A percentile compares a stretch with the other conserved stretches of the same genome.
phyloP scores from a whole-genome alignment of 345 rosid genomes.

The Toxicodendron radicans region DNA sequence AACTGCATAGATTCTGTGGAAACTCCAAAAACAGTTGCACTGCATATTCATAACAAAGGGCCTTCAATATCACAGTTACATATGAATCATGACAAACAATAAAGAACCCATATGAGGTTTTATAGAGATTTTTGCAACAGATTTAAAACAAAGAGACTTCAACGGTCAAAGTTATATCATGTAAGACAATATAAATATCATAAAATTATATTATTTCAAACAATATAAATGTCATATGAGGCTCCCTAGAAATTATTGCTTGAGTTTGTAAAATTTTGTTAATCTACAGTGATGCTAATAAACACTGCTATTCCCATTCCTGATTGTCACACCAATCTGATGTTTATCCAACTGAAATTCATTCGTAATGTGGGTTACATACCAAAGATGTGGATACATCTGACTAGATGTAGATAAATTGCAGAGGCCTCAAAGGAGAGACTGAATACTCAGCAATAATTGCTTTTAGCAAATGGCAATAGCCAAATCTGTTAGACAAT shows the following conservation, averaged over 20 bases:
- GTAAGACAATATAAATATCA: neutral
- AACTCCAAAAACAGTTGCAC: constrained; percentile 91
- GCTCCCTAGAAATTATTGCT: no score
- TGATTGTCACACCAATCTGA: neutral
- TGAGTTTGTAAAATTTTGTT: neutral
- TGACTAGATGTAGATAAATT: neutral
- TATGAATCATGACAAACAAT: no score
- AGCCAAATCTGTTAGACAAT: constrained; percentile 2
- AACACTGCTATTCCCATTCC: neutral
- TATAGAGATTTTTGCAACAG: no score
- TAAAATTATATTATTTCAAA: no score
- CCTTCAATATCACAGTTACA: neutral
- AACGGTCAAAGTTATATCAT: neutral
- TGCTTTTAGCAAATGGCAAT: neutral
- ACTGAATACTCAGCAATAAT: neutral
- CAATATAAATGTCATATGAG: no score
- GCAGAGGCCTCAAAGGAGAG: neutral
- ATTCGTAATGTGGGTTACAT: neutral
- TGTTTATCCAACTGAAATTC: neutral
- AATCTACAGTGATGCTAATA: neutral
- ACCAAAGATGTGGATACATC: neutral
- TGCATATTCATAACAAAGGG: constrained; percentile 28
- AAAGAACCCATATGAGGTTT: no score
- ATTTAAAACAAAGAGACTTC: no score
- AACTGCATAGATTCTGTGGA: constrained; percentile 98